These are phyloP conservation scores for Agrocybe praecox DNA, from an alignment of 768 basidiomycete species.

Conservation along the genomic window DNA sequence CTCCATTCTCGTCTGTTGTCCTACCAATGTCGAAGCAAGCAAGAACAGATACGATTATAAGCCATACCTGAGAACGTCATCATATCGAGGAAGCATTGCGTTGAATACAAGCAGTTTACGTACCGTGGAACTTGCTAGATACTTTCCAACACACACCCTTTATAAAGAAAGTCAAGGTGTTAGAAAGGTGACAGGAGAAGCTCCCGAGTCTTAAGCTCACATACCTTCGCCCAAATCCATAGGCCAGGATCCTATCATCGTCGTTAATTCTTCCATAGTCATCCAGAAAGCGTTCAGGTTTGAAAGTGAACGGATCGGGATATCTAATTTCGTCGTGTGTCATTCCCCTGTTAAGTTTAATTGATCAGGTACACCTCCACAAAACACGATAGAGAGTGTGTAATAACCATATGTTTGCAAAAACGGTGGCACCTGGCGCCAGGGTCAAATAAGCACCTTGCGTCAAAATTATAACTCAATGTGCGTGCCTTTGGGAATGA, in stretches of 20 bases:
- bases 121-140: conserved; percentile 12
- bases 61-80: conserved; percentile 11
- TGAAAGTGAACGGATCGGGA: conserved; percentile 24
- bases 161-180: no score
- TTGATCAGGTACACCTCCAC: no score
- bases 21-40: conserved; percentile 14
- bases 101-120: no score
- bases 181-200: no score
- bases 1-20: conserved; percentile 16
- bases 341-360: conserved; percentile 17
- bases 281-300: conserved; percentile 28
- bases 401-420: no score
- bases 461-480: no score
- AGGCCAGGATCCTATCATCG: conserved; percentile 9
- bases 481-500: conserved; percentile 47
- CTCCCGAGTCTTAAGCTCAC: neutral
- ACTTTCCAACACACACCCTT: conserved; percentile 11
- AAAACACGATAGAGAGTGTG: no score
- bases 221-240: conserved; percentile 21
- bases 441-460: no score
- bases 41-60: conserved; percentile 16
- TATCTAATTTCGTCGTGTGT: conserved; percentile 24
- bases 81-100: neutral
- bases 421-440: no score
- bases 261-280: conserved; percentile 7